Evolutionary conservation across 177 flowering plant species (phyloP), one percentile per base, ranked within the genome.

Genomic region (Vitis hybrid): DNA sequence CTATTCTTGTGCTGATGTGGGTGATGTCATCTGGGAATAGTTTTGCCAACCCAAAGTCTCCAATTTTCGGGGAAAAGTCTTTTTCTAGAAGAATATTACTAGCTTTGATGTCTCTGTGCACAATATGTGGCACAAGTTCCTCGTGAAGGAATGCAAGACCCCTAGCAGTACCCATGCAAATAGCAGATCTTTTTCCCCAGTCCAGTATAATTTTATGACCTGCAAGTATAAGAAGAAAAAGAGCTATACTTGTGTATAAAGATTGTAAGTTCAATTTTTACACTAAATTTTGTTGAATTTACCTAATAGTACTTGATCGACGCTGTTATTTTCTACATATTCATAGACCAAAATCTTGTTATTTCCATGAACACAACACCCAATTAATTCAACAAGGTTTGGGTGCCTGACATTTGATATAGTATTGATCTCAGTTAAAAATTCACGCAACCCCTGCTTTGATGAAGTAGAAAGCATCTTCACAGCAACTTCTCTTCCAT

Each of bases 41-140:
- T 71, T 90, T 92, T 56, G 97, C 97, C 86, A 92, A 74, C 67
- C 97, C 97, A 80, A 92, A 92, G 72, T 92, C 97, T 65, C 97
- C 97, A 64, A 90, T 92, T 76, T 92, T 92, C 7, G 97, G 93
- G 51, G 68, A 74, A 49, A 86, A 80, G 57, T 90, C 84, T 71
- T 77, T 74, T 75, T 84, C 90, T 59, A 92, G 90, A 70, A 90
- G 97, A 74, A 92, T 78, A 75, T 92, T 92, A 74, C 94, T 92
- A 51, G 93, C 91, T 82, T 92, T 92, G 73, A 92, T 86, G 80
- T 92, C 94, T 78, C 97, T 83, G 71, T 92, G 97, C 77, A 92
- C 94, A 68, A 92, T 90, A 73, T 73, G 91, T 40, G 93, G 93
- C 65, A 79, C 86, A 66, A 85, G 79, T 80, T 92, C 97, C 78